phyloP scores from a whole-genome alignment of 208 protist genomes.

The Trypanosomatidae sp. region DNA sequence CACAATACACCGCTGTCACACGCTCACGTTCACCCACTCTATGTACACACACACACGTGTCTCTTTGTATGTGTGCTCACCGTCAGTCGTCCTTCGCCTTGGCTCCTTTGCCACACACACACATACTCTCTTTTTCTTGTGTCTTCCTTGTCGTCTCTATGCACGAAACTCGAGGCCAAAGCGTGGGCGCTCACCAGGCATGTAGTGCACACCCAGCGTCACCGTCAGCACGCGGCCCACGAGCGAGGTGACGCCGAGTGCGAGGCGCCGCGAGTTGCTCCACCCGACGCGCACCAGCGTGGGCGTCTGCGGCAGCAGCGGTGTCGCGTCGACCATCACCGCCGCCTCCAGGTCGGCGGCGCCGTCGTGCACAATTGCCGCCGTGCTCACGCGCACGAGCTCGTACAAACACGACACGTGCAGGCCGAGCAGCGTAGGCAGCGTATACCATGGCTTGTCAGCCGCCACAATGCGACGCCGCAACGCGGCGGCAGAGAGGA shows the following conservation, averaged over 20 bases:
- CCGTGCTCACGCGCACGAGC: slow-evolving; percentile 45
- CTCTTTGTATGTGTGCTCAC: no score
- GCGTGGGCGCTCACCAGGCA: slow-evolving; percentile 20
- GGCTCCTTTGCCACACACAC: no score
- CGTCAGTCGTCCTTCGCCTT: no score
- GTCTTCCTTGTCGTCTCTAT: no score
- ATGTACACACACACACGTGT: no score
- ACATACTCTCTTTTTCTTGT: no score
- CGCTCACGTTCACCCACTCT: no score
- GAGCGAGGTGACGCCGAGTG: slow-evolving; percentile 42
- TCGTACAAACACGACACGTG: slow-evolving; percentile 26
- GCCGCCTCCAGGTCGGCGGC: slow-evolving; percentile 46
- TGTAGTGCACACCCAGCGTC: slow-evolving; percentile 46
- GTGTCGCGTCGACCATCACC: slow-evolving; percentile 32
- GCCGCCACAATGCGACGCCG: background rate
- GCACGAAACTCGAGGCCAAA: slow-evolving; percentile 69
- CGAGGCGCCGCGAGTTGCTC: slow-evolving; percentile 45
- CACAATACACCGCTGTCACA: no score
- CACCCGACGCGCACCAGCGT: slow-evolving; percentile 51
- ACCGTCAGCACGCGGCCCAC: slow-evolving; percentile 33
- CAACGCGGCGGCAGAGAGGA: no score
- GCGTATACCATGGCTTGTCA: slow-evolving; percentile 25
- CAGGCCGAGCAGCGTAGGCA: slow-evolving; percentile 44
- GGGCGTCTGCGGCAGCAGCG: slow-evolving; percentile 33
- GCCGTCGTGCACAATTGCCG: slow-evolving; percentile 58